Evolutionary conservation across 805 yeast species (phyloP), one percentile per base, ranked within the genome.

Genomic region (Candida ipomoeae): DNA sequence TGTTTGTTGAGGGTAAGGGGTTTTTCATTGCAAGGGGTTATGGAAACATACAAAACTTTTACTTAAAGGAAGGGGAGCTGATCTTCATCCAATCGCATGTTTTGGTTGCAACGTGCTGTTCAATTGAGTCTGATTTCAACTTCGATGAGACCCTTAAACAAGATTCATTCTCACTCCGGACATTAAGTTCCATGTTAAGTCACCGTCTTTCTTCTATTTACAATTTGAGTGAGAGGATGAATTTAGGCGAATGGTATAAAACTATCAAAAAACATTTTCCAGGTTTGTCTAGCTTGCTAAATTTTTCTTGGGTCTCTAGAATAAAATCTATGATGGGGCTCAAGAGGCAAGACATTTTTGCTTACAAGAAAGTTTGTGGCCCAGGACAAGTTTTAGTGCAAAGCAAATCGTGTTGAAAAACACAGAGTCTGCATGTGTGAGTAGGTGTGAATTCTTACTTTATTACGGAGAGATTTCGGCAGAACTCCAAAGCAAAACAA

Each of bases 21-120:
- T 42, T 50, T 14, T 43, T 53, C 18, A 41, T 53, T 21, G 50
- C 44, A 20, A 49, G 50, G n/a, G 51, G 51, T 8, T 7, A 23
- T 26, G 56, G 49, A 23, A 15, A 31, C 8, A 42, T 42, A 18
- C 49, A 46, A 20, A 34, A 46, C 17, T 17, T 44, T n/a, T 14
- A 42, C n/a, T 45, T 53, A 11, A 18, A 46, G 21, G 38, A 47
- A 29, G 52, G 48, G 2, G 43, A 50, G 17, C 33, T 37, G 35
- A 29, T 37, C 4, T 21, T 34, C 14, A 18, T 37, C 2, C 26
- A 36, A 18, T 18, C 23, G 8, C 23, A 10, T 26, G 34, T 36
- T 29, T 29, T 44, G 7, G 33, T 44, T 6, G 48, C 48, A 21
- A 36, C 48, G 14, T 29, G 32, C 29, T 40, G 33, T 17, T 44